These are phyloP conservation scores for Citrullus mucosospermus DNA, from an alignment of 306 rosid species.

Conservation along the genomic window DNA sequence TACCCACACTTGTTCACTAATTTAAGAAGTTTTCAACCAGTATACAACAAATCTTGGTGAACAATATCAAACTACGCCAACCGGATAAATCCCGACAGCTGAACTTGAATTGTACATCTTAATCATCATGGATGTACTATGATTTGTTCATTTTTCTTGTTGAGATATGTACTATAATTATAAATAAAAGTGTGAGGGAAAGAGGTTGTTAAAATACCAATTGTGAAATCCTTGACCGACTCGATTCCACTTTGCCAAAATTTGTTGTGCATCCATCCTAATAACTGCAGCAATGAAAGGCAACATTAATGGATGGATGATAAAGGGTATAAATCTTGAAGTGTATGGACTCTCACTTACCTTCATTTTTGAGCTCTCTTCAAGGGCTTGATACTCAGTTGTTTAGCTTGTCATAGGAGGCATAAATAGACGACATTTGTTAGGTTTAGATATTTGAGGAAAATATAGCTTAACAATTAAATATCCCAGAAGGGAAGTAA, in stretches of 20 bases:
- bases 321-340: neutral
- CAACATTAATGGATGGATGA: constrained; percentile 12
- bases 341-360: constrained; percentile 24
- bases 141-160: neutral
- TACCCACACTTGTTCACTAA: neutral
- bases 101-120: neutral
- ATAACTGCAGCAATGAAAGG: constrained; percentile 51
- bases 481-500: constrained; percentile 12
- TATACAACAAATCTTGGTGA: neutral
- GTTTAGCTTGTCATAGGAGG: constrained; percentile 19
- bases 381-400: constrained; percentile 20
- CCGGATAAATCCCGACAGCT: neutral
- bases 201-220: constrained; percentile 41
- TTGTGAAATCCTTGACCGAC: constrained; percentile 48
- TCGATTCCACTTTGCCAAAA: constrained; percentile 50
- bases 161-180: neutral
- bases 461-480: neutral
- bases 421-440: constrained; percentile 18
- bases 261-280: constrained; percentile 77
- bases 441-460: constrained; percentile 23
- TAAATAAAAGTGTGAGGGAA: constrained; percentile 7
- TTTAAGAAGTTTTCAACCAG: neutral
- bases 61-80: neutral
- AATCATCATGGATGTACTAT: neutral
- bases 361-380: constrained; percentile 61